These are phyloP conservation scores for Hirsutella minnesotensis DNA, from an alignment of 2,329 filamentous ascomycete genomes.

Conservation along the genomic window DNA sequence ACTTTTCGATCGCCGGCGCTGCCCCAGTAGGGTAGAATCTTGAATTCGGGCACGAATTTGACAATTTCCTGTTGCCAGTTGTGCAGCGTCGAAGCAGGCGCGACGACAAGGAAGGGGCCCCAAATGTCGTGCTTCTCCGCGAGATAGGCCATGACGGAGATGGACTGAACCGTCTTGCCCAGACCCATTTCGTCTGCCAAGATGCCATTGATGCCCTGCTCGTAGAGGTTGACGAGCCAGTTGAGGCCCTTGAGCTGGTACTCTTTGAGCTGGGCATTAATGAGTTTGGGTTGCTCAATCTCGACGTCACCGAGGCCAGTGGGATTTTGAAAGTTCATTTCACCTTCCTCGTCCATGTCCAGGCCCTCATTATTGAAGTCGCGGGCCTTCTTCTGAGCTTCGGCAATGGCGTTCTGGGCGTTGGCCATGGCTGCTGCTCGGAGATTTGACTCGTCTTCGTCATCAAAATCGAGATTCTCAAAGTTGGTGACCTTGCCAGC, in stretches of 20 bases:
- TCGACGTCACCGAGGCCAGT: constrained; percentile 89
- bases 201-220: constrained; percentile 99
- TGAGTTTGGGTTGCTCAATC: constrained; percentile 85
- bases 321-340: constrained; percentile 99
- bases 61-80: constrained; percentile 99
- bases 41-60: constrained; percentile 87
- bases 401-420: constrained; percentile 87
- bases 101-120: constrained; percentile 95
- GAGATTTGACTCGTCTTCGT: constrained; percentile 76
- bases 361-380: constrained; percentile 73
- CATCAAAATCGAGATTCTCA: constrained; percentile 90
- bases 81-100: constrained; percentile 89
- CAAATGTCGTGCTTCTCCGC: constrained; percentile 96
- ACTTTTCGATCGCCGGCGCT: constrained; percentile 90
- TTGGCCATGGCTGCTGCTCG: constrained; percentile 84
- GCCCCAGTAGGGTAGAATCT: constrained; percentile 96
- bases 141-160: constrained; percentile 97
- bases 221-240: constrained; percentile 97
- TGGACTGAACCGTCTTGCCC: constrained; percentile 96
- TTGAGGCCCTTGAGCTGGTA: constrained; percentile 99
- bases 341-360: constrained; percentile 77
- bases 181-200: constrained; percentile 99
- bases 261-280: constrained; percentile 91
- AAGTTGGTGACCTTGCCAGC: constrained; percentile 78
- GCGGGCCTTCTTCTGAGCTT: constrained; percentile 84